Conservation (phyloP, 208 protist genomes). For the Trypanosoma conorhini region DNA sequence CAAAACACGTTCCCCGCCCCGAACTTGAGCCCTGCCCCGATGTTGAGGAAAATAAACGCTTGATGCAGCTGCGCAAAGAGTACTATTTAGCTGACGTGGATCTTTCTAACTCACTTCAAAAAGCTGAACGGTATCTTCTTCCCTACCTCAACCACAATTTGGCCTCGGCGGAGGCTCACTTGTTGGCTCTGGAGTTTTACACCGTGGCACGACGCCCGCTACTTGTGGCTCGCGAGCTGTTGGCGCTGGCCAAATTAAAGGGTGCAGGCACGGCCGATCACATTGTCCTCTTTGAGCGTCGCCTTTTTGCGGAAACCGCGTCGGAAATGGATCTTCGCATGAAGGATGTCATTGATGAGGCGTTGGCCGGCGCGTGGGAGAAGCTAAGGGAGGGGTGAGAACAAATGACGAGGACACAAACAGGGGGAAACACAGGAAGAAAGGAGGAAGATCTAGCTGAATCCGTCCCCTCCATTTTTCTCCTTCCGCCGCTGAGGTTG, state of each 20-base stretch:
- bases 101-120: conserved; percentile 65
- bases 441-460: not conserved
- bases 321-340: conserved; percentile 47
- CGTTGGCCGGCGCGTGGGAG: conserved; percentile 30
- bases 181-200: conserved; percentile 74
- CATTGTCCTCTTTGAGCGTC: conserved; percentile 40
- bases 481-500: not conserved
- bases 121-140: conserved; percentile 74
- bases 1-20: conserved; percentile 66
- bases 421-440: not conserved
- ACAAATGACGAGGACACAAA: not conserved
- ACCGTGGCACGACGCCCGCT: conserved; percentile 54
- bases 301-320: conserved; percentile 29
- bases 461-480: not conserved
- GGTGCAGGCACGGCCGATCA: conserved; percentile 34
- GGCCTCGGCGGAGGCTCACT: conserved; percentile 46
- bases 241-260: conserved; percentile 44
- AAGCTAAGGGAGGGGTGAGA: conserved; percentile 6
- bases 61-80: conserved; percentile 52
- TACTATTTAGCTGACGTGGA: conserved; percentile 71
- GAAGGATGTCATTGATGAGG: conserved; percentile 54
- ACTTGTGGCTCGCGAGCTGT: conserved; percentile 60
- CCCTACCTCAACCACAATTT: conserved; percentile 55
- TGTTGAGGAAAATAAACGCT: conserved; percentile 66
- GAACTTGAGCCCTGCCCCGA: conserved; percentile 37